Evolutionary conservation across 2,329 filamentous ascomycete genomes (phyloP), one percentile per base, ranked within the genome.

Genomic region (Apiospora aurea): DNA sequence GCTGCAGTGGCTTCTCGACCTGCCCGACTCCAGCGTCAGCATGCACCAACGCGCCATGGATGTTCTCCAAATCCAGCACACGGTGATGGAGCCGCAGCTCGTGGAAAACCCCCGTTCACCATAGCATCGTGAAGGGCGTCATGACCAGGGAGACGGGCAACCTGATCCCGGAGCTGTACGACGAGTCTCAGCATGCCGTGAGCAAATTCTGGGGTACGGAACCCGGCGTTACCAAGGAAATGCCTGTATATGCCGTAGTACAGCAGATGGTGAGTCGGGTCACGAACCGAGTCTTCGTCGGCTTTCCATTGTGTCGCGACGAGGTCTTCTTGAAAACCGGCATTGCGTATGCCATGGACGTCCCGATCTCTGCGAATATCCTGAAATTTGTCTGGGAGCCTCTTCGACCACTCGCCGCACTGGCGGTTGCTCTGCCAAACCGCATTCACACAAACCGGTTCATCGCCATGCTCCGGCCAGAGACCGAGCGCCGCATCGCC

Each of bases 201-300:
- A 76, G 77, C n/a, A 29, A 74, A 16, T 53, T 76, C 34, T 81
- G 76, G 77, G 79, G 78, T 16, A 73, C 46, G 21, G 72, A 74
- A 44, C 68, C 70, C 4, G 75, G 75, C 14, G 57, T 43, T 21
- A 76, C 69, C 46, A 70, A 46, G 18, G 69, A 72, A 24, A 49
- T 76, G 13, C 71, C 71, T 38, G 71, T 68, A 14, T 64, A 64
- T 14, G n/a, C 14, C 34, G 21, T 34, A 1, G 72, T 79, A 74
- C 73, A 74, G 10, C 74, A 71, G 46, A 73, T 81, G 69, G 75
- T 80, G 69, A 76, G 75, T 43, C 74, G 73, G 26, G 76, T 77
- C 14, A 79, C 79, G n/a, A 80, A 79, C 74, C 74, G 79, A 67
- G 76, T 79, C 71, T 79, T 81, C 57, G 73, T 82, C 61, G 80